Percentiles rank a stretch among this genome's conserved stretches.
These are phyloP conservation scores for Haplographium delicatum DNA, from an alignment of 495 filamentous ascomycete species.

Conservation along the genomic window DNA sequence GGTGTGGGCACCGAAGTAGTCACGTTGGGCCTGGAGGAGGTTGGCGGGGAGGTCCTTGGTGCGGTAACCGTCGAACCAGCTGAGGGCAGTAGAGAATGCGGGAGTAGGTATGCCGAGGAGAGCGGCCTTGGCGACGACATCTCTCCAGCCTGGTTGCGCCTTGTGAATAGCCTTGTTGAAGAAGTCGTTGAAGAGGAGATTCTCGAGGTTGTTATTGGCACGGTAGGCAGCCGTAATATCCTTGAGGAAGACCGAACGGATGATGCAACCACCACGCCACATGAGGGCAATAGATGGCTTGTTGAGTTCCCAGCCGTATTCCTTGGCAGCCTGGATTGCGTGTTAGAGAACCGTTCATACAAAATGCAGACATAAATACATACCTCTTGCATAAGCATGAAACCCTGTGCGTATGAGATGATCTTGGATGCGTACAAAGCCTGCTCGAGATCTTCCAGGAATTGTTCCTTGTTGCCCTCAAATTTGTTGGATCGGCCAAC, in stretches of 20 bases:
- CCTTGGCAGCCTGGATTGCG: conserved; percentile 72
- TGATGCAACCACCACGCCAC: conserved; percentile 99
- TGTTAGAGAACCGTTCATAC: conserved; percentile 23
- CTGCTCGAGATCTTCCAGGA: conserved; percentile 96
- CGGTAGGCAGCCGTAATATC: conserved; percentile 98
- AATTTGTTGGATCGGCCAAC: conserved; percentile 73
- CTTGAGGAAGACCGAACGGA: conserved; percentile 99
- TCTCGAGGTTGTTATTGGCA: conserved; percentile 90
- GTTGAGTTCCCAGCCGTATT: conserved; percentile 98
- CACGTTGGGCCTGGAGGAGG: conserved; percentile 95
- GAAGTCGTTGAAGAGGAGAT: conserved; percentile 97
- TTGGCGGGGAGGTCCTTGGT: conserved; percentile 94
- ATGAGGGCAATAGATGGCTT: conserved; percentile 99
- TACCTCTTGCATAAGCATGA: conserved; percentile 99
- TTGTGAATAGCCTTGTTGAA: conserved; percentile 98
- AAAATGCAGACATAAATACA: conserved; percentile 27
- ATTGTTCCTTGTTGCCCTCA: conserved; percentile 82
- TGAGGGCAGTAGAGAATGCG: conserved; percentile 91
- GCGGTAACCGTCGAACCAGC: conserved; percentile 98
- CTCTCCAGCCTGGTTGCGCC: conserved; percentile 93
- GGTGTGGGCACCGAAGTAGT: conserved; percentile 99
- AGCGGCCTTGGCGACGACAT: conserved; percentile 86
- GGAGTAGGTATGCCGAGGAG: conserved; percentile 92
- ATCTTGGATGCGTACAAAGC: conserved; percentile 99
- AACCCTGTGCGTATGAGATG: conserved; percentile 98